Evolutionary conservation across 169 alveolate species (phyloP).

Genomic region (Sarcocystis neurona): DNA sequence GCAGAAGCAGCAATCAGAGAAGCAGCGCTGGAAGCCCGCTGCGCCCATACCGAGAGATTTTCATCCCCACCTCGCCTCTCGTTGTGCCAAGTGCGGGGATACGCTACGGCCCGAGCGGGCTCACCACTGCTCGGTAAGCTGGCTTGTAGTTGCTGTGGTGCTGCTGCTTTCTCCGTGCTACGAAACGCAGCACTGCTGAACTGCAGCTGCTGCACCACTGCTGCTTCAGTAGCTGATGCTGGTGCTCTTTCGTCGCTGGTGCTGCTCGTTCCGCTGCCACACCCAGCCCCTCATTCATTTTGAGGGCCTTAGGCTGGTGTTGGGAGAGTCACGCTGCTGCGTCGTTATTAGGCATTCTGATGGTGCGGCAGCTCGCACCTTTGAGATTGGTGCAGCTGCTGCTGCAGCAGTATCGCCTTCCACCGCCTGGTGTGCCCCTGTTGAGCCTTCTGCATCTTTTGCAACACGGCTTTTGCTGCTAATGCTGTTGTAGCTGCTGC

Average conservation of each 20-base stretch:
- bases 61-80: background rate
- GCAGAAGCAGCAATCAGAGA: too few species aligned
- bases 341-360: too few species aligned
- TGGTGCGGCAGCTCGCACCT: too few species aligned
- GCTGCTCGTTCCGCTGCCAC: background rate
- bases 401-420: too few species aligned
- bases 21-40: too few species aligned
- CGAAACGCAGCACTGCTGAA: background rate
- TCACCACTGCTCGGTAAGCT: constrained; percentile 32
- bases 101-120: constrained; percentile 4
- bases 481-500: too few species aligned
- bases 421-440: too few species aligned
- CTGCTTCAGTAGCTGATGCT: background rate
- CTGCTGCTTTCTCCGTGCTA: background rate
- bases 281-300: background rate
- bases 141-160: background rate
- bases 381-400: too few species aligned
- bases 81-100: background rate
- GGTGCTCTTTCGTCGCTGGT: background rate
- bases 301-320: too few species aligned
- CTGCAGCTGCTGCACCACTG: background rate
- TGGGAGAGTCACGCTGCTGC: too few species aligned
- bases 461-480: too few species aligned
- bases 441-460: too few species aligned
- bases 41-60: background rate